Conservation (phyloP, 805 yeast genomes). For the Starmerella floris region DNA sequence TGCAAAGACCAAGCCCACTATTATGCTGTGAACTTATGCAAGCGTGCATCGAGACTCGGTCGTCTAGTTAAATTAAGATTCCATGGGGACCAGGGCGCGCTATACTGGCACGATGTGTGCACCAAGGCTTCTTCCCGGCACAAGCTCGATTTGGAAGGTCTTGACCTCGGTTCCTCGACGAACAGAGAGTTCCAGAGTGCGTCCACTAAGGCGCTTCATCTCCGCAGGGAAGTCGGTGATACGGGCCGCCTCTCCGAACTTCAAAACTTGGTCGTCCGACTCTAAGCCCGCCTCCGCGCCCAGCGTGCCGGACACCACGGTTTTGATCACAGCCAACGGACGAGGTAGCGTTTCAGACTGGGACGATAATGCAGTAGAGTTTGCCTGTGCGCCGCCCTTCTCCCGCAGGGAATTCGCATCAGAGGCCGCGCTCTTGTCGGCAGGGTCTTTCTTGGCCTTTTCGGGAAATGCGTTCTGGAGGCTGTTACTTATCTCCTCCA, state of each 20-base stretch:
- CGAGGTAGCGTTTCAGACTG: not conserved
- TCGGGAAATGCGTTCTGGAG: slow-evolving; percentile 32
- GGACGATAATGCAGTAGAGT: not conserved
- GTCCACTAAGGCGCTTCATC: not conserved
- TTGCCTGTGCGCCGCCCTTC: not conserved
- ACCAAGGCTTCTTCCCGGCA: slow-evolving; percentile 11
- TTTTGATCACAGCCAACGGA: slow-evolving; percentile 31
- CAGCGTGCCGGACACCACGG: slow-evolving; percentile 44
- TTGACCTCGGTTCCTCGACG: not conserved
- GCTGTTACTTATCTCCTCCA: slow-evolving; percentile 35
- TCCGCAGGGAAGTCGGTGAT: slow-evolving; percentile 41
- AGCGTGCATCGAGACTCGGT: too few species aligned
- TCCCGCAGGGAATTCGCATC: not conserved
- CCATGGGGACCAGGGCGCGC: too few species aligned
- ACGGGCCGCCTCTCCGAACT: slow-evolving; percentile 43
- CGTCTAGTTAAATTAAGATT: too few species aligned
- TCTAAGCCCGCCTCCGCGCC: slow-evolving; percentile 43
- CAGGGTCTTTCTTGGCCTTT: not conserved
- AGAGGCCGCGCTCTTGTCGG: not conserved
- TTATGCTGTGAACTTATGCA: too few species aligned
- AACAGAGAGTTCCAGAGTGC: slow-evolving; percentile 1
- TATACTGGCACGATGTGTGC: slow-evolving; percentile 14
- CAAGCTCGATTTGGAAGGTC: slow-evolving; percentile 1
- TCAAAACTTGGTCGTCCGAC: slow-evolving; percentile 41
- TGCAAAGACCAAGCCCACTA: too few species aligned